Evolutionary conservation across 345 rosid genomes (phyloP).

Genomic region (Lumnitzera racemosa): DNA sequence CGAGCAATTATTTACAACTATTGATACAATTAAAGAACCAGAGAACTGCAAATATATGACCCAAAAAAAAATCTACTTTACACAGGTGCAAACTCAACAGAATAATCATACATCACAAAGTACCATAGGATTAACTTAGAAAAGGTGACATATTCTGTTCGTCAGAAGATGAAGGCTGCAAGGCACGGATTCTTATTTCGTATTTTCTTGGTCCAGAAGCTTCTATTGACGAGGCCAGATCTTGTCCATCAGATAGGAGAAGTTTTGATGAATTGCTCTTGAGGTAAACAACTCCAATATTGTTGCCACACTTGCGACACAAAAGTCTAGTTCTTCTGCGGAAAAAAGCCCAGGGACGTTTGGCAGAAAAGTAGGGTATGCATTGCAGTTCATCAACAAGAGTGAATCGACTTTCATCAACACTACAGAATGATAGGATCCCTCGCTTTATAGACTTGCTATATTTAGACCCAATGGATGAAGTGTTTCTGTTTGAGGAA

Average conservation of each 20-base stretch:
- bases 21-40: too few relatives aligned
- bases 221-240: slow-evolving; percentile 30
- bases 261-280: slow-evolving; percentile 38
- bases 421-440: slow-evolving; percentile 66
- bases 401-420: slow-evolving; percentile 83
- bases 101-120: too few relatives aligned
- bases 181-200: slow-evolving; percentile 71
- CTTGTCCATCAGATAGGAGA: slow-evolving; percentile 38
- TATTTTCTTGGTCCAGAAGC: slow-evolving; percentile 38
- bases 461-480: slow-evolving; percentile 77
- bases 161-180: slow-evolving; percentile 65
- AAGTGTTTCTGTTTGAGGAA: slow-evolving; percentile 80
- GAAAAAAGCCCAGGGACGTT: slow-evolving; percentile 53
- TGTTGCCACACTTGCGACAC: slow-evolving; percentile 81
- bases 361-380: slow-evolving; percentile 56
- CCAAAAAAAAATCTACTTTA: not conserved
- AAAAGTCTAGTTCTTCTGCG: slow-evolving; percentile 77
- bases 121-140: too few relatives aligned
- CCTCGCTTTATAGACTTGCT: slow-evolving; percentile 93
- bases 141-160: slow-evolving; percentile 28
- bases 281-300: slow-evolving; percentile 58
- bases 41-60: too few relatives aligned
- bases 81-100: not conserved
- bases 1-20: too few relatives aligned
- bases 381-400: slow-evolving; percentile 81